Evolutionary conservation across 371 early-diverging fungal genomes (phyloP).

Genomic region (Fennellomyces sp.): DNA sequence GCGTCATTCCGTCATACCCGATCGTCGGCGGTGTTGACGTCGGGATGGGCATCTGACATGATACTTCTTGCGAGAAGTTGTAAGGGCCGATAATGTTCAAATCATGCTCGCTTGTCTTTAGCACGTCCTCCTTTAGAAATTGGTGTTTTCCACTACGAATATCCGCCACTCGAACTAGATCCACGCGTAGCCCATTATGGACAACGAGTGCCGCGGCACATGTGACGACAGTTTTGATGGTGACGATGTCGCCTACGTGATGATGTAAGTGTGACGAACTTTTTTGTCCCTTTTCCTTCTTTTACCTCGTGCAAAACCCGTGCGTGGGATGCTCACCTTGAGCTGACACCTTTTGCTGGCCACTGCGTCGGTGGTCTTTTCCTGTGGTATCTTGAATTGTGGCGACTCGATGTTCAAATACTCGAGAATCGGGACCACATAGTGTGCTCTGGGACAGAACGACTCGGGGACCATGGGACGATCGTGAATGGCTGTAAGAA

Average conservation of each 20-base stretch:
- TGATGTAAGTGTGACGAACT: background rate
- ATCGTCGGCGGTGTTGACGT: slow-evolving; percentile 52
- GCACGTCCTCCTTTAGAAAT: slow-evolving; percentile 17
- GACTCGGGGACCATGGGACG: slow-evolving; percentile 47
- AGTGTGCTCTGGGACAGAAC: slow-evolving; percentile 37
- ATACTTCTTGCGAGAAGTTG: slow-evolving; percentile 25
- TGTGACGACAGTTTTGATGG: background rate
- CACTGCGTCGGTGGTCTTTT: slow-evolving; percentile 25
- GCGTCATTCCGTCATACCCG: slow-evolving; percentile 31
- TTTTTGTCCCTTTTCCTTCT: background rate
- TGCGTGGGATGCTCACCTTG: slow-evolving; percentile 32
- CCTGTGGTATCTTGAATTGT: slow-evolving; percentile 26
- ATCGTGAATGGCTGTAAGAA: slow-evolving; percentile 41
- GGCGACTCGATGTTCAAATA: slow-evolving; percentile 36
- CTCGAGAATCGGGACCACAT: slow-evolving; percentile 41
- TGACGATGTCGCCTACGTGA: background rate
- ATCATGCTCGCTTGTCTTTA: slow-evolving; percentile 21
- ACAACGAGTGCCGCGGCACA: slow-evolving; percentile 1
- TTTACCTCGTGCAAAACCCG: slow-evolving; percentile 45
- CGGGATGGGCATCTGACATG: slow-evolving; percentile 36
- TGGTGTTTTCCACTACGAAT: slow-evolving; percentile 3
- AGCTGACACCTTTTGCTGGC: slow-evolving; percentile 22
- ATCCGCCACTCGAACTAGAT: slow-evolving; percentile 2
- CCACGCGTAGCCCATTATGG: background rate
- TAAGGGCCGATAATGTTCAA: slow-evolving; percentile 16